Evolutionary conservation across 2,329 filamentous ascomycete species (phyloP).

Genomic region (Fusarium papillatum): DNA sequence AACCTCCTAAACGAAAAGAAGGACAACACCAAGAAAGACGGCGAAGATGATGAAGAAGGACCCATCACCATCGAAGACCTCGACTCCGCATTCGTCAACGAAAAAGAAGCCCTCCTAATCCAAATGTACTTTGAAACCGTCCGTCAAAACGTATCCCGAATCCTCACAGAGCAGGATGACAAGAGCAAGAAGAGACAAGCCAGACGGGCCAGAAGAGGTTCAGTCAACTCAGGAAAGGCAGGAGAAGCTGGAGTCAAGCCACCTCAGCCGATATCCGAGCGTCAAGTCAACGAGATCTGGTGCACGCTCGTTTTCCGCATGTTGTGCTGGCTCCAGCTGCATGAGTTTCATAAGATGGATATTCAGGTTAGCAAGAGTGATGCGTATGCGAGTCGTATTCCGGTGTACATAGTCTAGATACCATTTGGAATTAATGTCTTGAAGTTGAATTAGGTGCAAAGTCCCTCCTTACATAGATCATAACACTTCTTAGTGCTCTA

Average conservation of each 20-base stretch:
- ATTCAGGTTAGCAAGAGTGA: slow-evolving; percentile 50
- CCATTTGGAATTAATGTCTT: background rate
- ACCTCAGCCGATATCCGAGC: background rate
- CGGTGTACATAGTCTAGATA: slow-evolving; percentile 47
- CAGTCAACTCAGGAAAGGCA: background rate
- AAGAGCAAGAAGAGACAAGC: slow-evolving; percentile 19
- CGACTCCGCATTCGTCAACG: slow-evolving; percentile 24
- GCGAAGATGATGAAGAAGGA: background rate
- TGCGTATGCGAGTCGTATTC: slow-evolving; percentile 50
- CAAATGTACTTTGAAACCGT: slow-evolving; percentile 31
- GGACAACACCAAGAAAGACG: accelerated
- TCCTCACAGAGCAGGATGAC: slow-evolving; percentile 4
- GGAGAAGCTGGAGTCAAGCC: background rate
- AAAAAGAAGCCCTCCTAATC: slow-evolving; percentile 24
- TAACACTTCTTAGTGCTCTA: background rate
- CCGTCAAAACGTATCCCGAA: slow-evolving; percentile 17
- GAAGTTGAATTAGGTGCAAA: background rate
- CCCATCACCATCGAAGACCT: slow-evolving; percentile 23
- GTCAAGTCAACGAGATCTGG: slow-evolving; percentile 44
- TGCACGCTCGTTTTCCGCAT: slow-evolving; percentile 53
- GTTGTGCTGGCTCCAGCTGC: slow-evolving; percentile 54
- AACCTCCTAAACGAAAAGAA: slow-evolving; percentile 10
- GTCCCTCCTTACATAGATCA: background rate
- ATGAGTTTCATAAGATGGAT: slow-evolving; percentile 54
- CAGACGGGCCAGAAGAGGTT: slow-evolving; percentile 1